Evolutionary conservation across 2,329 filamentous ascomycete species (phyloP).

Genomic region (Colletotrichum somersetense): DNA sequence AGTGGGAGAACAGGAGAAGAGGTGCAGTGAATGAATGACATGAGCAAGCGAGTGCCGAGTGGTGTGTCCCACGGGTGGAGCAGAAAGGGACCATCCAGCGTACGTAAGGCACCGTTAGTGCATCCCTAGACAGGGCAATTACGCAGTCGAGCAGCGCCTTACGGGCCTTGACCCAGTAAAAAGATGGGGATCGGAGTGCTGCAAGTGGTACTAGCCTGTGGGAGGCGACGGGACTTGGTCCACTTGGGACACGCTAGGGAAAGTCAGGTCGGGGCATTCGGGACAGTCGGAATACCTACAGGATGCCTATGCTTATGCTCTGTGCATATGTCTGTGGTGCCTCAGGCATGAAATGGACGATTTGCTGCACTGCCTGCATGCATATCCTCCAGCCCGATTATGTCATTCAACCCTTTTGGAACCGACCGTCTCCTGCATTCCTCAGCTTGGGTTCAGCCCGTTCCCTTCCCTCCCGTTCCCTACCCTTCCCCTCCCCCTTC

Average conservation of each 20-base stretch:
- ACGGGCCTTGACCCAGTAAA: conserved; percentile 15
- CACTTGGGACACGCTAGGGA: conserved; percentile 18
- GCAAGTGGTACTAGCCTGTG: conserved; percentile 31
- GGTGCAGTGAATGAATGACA: conserved; percentile 24
- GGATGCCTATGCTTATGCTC: neutral
- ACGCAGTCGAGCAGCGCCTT: conserved; percentile 17
- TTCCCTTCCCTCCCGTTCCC: neutral
- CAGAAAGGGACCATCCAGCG: conserved; percentile 28
- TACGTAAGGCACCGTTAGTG: conserved; percentile 9
- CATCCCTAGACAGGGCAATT: conserved; percentile 22
- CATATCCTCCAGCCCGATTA: conserved; percentile 23
- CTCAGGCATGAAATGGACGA: conserved; percentile 2
- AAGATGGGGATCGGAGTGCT: conserved; percentile 30
- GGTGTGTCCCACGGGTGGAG: conserved; percentile 28
- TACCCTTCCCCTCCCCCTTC: neutral
- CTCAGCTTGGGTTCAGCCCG: conserved; percentile 7
- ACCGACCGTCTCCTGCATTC: conserved; percentile 24
- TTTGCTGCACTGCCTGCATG: neutral
- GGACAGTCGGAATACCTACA: conserved; percentile 6
- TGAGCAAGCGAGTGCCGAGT: conserved; percentile 17
- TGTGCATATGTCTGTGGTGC: neutral
- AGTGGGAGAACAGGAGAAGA: conserved; percentile 24
- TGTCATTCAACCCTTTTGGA: conserved; percentile 29
- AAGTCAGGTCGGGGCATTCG: neutral
- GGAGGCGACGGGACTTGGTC: neutral